Percentiles rank a stretch among this genome's conserved stretches.
Conservation (phyloP, 768 basidiomycete genomes). For the Nidula microcarpa region DNA sequence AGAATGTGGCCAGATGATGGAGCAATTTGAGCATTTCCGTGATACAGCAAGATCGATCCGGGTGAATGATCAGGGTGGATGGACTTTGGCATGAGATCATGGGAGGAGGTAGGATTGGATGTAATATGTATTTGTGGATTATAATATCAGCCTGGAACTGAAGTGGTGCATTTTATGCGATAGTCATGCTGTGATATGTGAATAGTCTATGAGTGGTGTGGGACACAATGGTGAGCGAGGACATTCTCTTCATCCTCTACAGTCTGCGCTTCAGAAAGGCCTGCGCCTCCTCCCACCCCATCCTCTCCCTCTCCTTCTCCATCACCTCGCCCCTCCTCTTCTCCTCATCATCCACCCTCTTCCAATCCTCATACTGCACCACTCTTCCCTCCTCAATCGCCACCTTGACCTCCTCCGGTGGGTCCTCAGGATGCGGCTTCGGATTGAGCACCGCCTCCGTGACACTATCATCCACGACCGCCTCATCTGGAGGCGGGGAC, state of each 20-base stretch:
- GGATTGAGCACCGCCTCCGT: conserved; percentile 25
- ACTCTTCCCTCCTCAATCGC: conserved; percentile 40
- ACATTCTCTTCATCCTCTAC: too few relatives aligned
- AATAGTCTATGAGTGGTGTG: too few relatives aligned
- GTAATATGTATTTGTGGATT: too few relatives aligned
- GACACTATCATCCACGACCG: conserved; percentile 5
- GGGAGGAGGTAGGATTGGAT: too few relatives aligned
- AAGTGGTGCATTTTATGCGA: too few relatives aligned
- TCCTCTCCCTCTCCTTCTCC: conserved; percentile 76
- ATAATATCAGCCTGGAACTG: too few relatives aligned
- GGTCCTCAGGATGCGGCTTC: conserved; percentile 36
- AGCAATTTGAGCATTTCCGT: conserved; percentile 29
- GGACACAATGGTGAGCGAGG: too few relatives aligned
- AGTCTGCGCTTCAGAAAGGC: conserved; percentile 13
- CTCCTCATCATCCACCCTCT: conserved; percentile 71
- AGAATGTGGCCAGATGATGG: conserved; percentile 42
- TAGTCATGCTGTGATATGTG: too few relatives aligned
- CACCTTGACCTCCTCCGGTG: conserved; percentile 44
- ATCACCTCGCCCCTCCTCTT: conserved; percentile 45
- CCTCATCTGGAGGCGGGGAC: conserved; percentile 4
- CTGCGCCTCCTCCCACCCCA: conserved; percentile 62
- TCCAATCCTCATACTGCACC: conserved; percentile 73
- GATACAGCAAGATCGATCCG: conserved; percentile 8
- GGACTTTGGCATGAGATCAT: neutral
- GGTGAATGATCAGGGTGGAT: neutral